Percentiles rank a stretch among this genome's conserved stretches.
Conservation (phyloP, 306 rosid species). For the Abrus precatorius region DNA sequence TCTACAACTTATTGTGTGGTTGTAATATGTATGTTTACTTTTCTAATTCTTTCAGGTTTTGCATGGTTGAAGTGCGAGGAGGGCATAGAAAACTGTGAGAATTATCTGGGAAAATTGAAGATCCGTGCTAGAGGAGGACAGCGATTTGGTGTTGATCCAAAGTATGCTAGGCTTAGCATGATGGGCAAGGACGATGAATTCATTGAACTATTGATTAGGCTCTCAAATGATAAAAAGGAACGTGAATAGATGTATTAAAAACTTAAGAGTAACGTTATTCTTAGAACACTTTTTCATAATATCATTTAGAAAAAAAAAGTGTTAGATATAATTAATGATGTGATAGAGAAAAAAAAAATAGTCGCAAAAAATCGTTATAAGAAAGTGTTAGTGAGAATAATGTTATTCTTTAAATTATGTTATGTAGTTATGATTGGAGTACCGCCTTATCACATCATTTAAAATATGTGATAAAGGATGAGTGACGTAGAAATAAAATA, state of each 20-base stretch:
- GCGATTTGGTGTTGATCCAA: constrained; percentile 65
- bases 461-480: neutral
- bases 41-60: constrained; percentile 55
- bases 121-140: constrained; percentile 64
- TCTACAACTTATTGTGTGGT: neutral
- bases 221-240: constrained; percentile 48
- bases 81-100: constrained; percentile 57
- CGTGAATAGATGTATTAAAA: constrained; percentile 2
- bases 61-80: constrained; percentile 78
- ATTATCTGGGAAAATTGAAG: constrained; percentile 55
- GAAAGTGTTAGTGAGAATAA: too few species aligned
- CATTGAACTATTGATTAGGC: constrained; percentile 55
- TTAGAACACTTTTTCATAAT: too few species aligned
- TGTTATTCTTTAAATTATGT: neutral
- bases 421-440: neutral
- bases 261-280: too few species aligned
- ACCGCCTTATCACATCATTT: constrained; percentile 15
- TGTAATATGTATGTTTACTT: neutral
- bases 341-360: too few species aligned
- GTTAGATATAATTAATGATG: too few species aligned
- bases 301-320: too few species aligned
- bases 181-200: constrained; percentile 60
- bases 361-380: too few species aligned
- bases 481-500: neutral
- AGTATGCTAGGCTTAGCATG: constrained; percentile 67